These are phyloP conservation scores for Berkeleyomyces basicola DNA, from an alignment of 2,329 filamentous ascomycete species.

Conservation along the genomic window DNA sequence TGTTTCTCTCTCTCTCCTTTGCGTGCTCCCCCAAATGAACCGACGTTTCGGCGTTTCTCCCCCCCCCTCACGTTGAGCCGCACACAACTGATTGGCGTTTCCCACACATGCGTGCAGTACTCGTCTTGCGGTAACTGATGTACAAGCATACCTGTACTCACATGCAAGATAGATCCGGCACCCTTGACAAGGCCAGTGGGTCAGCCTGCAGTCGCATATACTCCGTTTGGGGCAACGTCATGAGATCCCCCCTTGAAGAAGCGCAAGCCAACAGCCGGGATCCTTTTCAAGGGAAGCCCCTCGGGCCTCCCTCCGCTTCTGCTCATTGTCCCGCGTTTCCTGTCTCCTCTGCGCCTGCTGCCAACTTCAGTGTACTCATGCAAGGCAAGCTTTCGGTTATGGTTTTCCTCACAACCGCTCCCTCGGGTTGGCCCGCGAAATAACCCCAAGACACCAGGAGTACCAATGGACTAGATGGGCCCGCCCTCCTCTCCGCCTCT, in stretches of 20 bases:
- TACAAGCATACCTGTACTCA: no score
- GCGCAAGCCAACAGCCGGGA: background rate
- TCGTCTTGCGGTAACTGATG: no score
- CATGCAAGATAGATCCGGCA: no score
- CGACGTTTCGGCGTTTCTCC: background rate
- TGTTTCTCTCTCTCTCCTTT: background rate
- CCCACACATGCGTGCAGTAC: no score
- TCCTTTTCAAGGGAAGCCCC: no score
- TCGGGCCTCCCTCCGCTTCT: no score
- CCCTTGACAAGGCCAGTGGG: background rate
- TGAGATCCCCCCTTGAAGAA: background rate
- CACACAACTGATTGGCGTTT: background rate
- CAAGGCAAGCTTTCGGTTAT: no score
- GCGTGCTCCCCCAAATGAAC: background rate
- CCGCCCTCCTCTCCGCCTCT: no score
- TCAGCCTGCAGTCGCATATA: background rate
- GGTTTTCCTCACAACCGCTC: no score
- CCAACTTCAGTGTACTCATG: background rate
- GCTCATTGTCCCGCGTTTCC: background rate
- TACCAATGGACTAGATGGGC: no score
- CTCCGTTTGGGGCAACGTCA: background rate
- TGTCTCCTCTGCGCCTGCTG: background rate
- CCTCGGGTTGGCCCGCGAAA: no score
- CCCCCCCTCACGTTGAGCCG: background rate
- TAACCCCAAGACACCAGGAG: no score